Evolutionary conservation across 768 basidiomycete genomes (phyloP).

Genomic region (Tylopilus sp.): DNA sequence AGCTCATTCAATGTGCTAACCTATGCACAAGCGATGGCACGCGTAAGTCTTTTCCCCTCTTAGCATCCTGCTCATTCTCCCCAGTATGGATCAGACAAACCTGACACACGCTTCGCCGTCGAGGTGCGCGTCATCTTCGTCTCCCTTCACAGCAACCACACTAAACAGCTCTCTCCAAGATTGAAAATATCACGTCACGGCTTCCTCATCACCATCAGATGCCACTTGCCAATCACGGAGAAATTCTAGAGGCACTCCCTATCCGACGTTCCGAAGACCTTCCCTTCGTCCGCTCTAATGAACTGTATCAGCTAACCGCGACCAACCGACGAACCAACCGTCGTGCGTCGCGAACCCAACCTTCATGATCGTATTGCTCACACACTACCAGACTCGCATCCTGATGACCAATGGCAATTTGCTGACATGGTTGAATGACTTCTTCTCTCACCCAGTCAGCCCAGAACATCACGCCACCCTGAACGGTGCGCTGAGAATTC

Average conservation of each 20-base stretch:
- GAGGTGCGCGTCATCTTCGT: conserved; percentile 54
- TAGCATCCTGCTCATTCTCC: conserved; percentile 17
- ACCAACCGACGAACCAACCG: conserved; percentile 19
- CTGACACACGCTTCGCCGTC: conserved; percentile 84
- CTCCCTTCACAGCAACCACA: background rate
- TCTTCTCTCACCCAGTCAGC: conserved; percentile 22
- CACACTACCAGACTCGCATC: conserved; percentile 43
- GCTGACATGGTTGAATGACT: conserved; percentile 43
- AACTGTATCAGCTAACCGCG: conserved; percentile 10
- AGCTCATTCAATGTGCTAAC: conserved; percentile 76
- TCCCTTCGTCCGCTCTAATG: conserved; percentile 28
- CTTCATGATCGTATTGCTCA: conserved; percentile 3
- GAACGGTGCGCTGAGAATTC: conserved; percentile 42
- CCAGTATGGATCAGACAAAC: conserved; percentile 93
- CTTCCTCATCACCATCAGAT: conserved; percentile 28
- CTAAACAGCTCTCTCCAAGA: conserved; percentile 26
- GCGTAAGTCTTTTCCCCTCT: conserved; percentile 44
- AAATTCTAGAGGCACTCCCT: conserved; percentile 32
- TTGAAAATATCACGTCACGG: conserved; percentile 31
- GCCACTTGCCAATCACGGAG: conserved; percentile 23
- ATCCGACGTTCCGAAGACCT: conserved; percentile 28
- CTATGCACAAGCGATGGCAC: conserved; percentile 87
- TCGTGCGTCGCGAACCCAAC: conserved; percentile 20
- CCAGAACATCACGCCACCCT: conserved; percentile 31
- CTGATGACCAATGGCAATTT: conserved; percentile 44